Conservation (phyloP, 2,329 filamentous ascomycete genomes). For the Cladophialophora psammophila region DNA sequence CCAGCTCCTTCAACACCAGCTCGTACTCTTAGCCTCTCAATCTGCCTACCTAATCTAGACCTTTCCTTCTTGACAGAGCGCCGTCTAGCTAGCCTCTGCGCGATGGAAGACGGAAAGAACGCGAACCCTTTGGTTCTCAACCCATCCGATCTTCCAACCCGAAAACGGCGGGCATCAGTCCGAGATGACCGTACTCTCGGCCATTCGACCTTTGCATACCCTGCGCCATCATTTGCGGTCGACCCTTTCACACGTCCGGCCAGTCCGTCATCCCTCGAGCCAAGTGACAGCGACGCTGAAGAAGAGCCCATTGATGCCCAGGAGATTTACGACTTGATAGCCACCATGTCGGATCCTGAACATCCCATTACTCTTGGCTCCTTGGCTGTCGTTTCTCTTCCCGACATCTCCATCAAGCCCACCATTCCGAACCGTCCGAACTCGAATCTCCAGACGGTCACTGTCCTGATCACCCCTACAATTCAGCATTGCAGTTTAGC, state of each 20-base stretch:
- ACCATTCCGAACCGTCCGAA: constrained; percentile 65
- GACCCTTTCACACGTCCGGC: constrained; percentile 55
- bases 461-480: constrained; percentile 91
- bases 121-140: constrained; percentile 94
- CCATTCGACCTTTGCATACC: constrained; percentile 59
- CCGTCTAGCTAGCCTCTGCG: neutral
- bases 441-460: constrained; percentile 74
- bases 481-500: constrained; percentile 97
- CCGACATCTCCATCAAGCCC: constrained; percentile 82
- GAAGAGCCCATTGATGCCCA: constrained; percentile 93
- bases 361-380: constrained; percentile 93
- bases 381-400: constrained; percentile 92
- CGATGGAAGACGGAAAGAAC: constrained; percentile 59
- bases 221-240: constrained; percentile 56
- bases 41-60: neutral
- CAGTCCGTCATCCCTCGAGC: constrained; percentile 50
- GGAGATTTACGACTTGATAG: constrained; percentile 96
- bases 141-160: constrained; percentile 84
- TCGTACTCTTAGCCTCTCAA: neutral
- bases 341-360: constrained; percentile 93
- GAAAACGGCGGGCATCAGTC: constrained; percentile 60
- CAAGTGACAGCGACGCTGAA: constrained; percentile 62
- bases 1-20: neutral
- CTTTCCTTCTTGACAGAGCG: neutral
- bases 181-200: constrained; percentile 51